Evolutionary conservation across 805 yeast species (phyloP), one percentile per base, ranked within the genome.

Genomic region (Candida mattraensis): DNA sequence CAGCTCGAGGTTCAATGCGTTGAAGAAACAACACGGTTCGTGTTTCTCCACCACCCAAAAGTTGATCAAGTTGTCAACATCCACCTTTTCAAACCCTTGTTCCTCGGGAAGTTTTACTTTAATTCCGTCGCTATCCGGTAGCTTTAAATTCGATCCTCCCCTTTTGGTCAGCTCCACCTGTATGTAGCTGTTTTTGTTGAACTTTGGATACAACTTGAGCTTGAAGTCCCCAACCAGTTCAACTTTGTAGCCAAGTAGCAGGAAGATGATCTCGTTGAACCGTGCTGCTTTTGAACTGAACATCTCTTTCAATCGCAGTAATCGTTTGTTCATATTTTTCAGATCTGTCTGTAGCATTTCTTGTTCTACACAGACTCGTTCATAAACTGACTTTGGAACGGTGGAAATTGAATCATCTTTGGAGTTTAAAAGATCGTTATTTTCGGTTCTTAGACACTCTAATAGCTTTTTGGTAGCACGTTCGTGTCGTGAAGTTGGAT

Each of bases 1-100:
- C 11, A 87, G 56, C 53, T 76, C 81, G 35, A 87, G 62, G 27
- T 78, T 84, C 42, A 87, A 61, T 1, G 89, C 87, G 39, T 89
- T 80, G 36, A 87, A 62, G 46, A 87, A 82, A 45, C 94, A 83
- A 0, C 93, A 84, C 11, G 86, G 74, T 47, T 84, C 87, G 18
- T 72, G 73, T 45, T 78, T 74, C 26, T 83, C 83, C 26, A 68
- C 66, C 2, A 84, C 75, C 88, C 93, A 86, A 39, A 74, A 72
- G 7, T 70, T 60, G 11, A 83, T 69, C 39, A 86, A 65, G 30
- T 74, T 71, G 40, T 74, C 74, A 66, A 69, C 61, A 73, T 63
- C 51, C 80, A 58, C 48, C 69, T 35, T 58, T 51, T 76, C 63
- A 59, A 82, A 66, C 48, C 79, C 67, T 64, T 74, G 62, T 56